Evolutionary conservation across 2,329 filamentous ascomycete genomes (phyloP).

Genomic region (Exserohilum turcica): DNA sequence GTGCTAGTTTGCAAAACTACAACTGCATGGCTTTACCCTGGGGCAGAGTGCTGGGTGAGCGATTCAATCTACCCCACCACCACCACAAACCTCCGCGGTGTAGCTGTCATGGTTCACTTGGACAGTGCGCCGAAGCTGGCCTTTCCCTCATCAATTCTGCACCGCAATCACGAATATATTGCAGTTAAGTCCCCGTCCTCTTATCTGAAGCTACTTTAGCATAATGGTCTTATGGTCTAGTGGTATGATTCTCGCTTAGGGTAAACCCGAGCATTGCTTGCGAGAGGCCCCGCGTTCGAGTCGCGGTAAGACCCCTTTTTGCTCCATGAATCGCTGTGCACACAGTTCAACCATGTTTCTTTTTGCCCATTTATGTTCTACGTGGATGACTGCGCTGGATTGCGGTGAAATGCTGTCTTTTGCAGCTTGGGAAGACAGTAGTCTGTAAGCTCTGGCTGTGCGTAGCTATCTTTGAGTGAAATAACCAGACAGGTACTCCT

Average conservation of each 20-base stretch:
- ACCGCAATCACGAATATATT: neutral
- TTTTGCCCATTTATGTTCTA: no score
- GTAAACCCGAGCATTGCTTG: conserved; percentile 36
- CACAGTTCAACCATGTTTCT: no score
- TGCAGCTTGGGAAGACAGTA: no score
- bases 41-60: neutral
- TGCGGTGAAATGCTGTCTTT: no score
- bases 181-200: accelerated
- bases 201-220: conserved; percentile 5
- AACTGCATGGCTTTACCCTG: neutral
- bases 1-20: neutral
- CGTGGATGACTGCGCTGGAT: no score
- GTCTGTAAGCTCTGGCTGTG: no score
- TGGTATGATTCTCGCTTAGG: conserved; percentile 76
- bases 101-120: neutral
- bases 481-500: no score
- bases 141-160: neutral
- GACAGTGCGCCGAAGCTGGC: neutral
- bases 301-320: conserved; percentile 21
- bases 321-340: neutral
- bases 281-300: conserved; percentile 46
- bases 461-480: no score
- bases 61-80: neutral
- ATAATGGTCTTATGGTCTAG: conserved; percentile 50
- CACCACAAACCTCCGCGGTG: neutral